phyloP scores from a whole-genome alignment of 78 protist species.

The Dictyostelium capitatum region DNA sequence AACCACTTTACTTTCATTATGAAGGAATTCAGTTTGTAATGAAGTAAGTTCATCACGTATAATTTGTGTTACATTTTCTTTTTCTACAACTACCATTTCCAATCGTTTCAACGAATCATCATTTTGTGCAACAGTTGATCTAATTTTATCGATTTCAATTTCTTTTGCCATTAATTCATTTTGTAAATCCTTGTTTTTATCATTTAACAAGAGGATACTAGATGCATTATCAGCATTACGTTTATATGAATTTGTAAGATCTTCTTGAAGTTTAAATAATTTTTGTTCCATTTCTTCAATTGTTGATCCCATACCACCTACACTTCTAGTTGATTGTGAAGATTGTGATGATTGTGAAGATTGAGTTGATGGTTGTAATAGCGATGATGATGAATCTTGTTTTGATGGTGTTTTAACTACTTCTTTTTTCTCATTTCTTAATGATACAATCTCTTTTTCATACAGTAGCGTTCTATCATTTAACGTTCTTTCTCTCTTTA shows the following conservation, averaged over 20 bases:
- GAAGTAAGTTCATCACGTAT: constrained; percentile 65
- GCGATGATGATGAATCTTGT: no score
- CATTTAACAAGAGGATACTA: constrained; percentile 28
- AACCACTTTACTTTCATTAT: constrained; percentile 61
- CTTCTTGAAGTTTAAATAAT: constrained; percentile 72
- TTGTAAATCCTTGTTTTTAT: constrained; percentile 63
- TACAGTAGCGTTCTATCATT: constrained; percentile 35
- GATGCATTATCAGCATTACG: constrained; percentile 74
- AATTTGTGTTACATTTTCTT: constrained; percentile 58
- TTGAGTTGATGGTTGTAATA: neutral
- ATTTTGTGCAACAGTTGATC: constrained; percentile 4
- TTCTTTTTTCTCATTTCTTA: constrained; percentile 52
- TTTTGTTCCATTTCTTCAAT: constrained; percentile 70
- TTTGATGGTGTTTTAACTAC: neutral
- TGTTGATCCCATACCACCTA: constrained; percentile 30
- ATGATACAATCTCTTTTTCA: constrained; percentile 62
- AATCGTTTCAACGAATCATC: constrained; percentile 32
- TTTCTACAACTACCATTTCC: constrained; percentile 54
- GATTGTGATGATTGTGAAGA: neutral
- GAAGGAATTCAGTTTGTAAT: constrained; percentile 58
- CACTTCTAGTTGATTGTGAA: neutral
- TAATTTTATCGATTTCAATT: constrained; percentile 44
- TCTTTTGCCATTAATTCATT: constrained; percentile 73
- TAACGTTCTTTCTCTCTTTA: constrained; percentile 50
- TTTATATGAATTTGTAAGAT: constrained; percentile 71